Base-by-base conservation (phyloP, 1,139 yeast species). In the Meyerozyma smithsonii region DNA sequence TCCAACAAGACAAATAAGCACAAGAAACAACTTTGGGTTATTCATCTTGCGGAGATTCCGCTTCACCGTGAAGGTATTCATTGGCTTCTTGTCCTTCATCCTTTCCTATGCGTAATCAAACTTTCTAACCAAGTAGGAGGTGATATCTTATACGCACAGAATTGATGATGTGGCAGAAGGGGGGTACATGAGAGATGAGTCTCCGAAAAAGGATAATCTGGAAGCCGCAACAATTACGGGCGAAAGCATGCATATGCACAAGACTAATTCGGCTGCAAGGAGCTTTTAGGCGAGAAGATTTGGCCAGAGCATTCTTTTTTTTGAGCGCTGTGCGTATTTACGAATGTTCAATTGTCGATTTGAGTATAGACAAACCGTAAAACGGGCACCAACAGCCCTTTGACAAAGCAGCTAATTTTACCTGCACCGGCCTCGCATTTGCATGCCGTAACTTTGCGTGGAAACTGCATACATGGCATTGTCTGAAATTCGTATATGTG, bases 71-170 rank as follows among this genome's bases (percentile, higher is more conserved):
- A 28, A 28, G 10, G 33, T 28, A n/a, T 28, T 28, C 11, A 28
- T 8, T 6, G 33, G 33, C 14, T 28, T 28, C 19, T 28, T 28
- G 18, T 28, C 33, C 6, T 28, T 28, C 33, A 28, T 28, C n/a
- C n/a, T 15, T 8, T 8, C 8, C 2, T 16, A 8, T 15, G 20
- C 8, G 24, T 20, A n/a, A n/a, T n/a, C n/a, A n/a, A n/a, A n/a
- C n/a, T n/a, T n/a, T n/a, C n/a, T n/a, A n/a, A n/a, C n/a, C n/a
- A n/a, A n/a, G n/a, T n/a, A n/a, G n/a, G n/a, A n/a, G n/a, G n/a
- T n/a, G n/a, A n/a, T n/a, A n/a, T n/a, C n/a, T n/a, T n/a, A n/a
- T n/a, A n/a, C n/a, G n/a, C n/a, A n/a, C n/a, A n/a, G n/a, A n/a
- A n/a, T n/a, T n/a, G n/a, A n/a, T n/a, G n/a, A n/a, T n/a, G n/a